Conservation (phyloP, 257 asterid genomes). For the Petunia axillaris region DNA sequence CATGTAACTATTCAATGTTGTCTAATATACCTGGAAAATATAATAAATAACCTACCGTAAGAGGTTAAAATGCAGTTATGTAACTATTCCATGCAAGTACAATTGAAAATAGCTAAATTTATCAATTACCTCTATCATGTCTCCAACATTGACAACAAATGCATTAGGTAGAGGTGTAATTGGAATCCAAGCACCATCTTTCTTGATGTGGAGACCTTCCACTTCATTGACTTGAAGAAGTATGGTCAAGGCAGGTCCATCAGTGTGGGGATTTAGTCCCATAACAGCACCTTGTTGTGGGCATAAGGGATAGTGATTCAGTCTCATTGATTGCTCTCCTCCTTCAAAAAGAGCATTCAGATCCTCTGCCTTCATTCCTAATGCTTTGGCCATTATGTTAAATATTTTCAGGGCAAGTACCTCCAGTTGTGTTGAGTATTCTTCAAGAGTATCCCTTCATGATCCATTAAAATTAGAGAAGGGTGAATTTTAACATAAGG, state of each 20-base stretch:
- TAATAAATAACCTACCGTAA: too few relatives aligned
- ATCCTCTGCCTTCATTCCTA: background rate
- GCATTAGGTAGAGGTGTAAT: constrained; percentile 29
- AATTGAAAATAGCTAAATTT: too few relatives aligned
- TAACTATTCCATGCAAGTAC: too few relatives aligned
- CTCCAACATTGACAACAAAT: constrained; percentile 27
- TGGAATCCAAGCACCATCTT: constrained; percentile 21
- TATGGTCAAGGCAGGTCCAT: constrained; percentile 27
- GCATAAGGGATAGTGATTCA: constrained; percentile 24
- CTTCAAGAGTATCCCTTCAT: background rate
- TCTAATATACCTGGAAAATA: too few relatives aligned
- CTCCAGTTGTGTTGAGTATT: background rate
- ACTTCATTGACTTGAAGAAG: constrained; percentile 19
- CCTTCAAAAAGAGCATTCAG: background rate
- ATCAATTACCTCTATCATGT: constrained; percentile 19
- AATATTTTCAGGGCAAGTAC: background rate
- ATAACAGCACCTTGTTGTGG: constrained; percentile 22
- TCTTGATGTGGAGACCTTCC: constrained; percentile 27
- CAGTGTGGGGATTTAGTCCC: constrained; percentile 28
- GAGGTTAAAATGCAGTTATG: too few relatives aligned
- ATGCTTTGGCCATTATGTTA: background rate
- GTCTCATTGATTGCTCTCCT: constrained; percentile 10
- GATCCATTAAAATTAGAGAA: background rate
- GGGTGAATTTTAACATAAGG: background rate
- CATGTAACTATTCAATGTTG: too few relatives aligned